Conservation (phyloP, 352 stramenopile species). For the Globisporangium polare region DNA sequence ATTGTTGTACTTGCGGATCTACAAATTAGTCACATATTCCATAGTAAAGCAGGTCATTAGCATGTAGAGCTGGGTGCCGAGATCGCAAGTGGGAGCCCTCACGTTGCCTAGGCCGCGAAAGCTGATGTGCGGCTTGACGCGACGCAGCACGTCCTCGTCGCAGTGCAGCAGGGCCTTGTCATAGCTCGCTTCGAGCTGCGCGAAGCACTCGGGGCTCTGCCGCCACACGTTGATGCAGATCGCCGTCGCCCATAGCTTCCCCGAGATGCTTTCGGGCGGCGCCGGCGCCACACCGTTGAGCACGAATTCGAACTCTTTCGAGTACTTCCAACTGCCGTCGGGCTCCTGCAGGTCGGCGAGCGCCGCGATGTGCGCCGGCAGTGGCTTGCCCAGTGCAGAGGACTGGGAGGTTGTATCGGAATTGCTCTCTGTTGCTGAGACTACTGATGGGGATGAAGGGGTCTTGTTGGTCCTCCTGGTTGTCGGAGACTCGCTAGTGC, state of each 20-base stretch:
- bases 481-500: not conserved
- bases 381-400: constrained; percentile 19
- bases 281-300: constrained; percentile 39
- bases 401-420: not conserved
- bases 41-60: too few relatives aligned
- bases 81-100: too few relatives aligned
- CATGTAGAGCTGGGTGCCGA: too few relatives aligned
- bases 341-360: constrained; percentile 46
- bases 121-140: constrained; percentile 38
- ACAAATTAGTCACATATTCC: too few relatives aligned
- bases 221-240: constrained; percentile 51
- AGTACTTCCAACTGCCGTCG: constrained; percentile 64
- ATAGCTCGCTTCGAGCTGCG: constrained; percentile 50
- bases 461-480: not conserved
- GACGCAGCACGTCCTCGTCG: constrained; percentile 48
- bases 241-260: constrained; percentile 56
- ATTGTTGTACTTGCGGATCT: constrained; percentile 62
- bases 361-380: constrained; percentile 38
- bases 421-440: not conserved
- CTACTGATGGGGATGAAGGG: not conserved
- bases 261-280: constrained; percentile 40
- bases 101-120: constrained; percentile 37
- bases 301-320: constrained; percentile 48
- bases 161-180: constrained; percentile 56
- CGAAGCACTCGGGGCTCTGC: constrained; percentile 59